A percentile compares a stretch with the other conserved stretches of the same genome.
Conservation (phyloP, 495 filamentous ascomycete species). For the Hypomontagnella monticulosa region DNA sequence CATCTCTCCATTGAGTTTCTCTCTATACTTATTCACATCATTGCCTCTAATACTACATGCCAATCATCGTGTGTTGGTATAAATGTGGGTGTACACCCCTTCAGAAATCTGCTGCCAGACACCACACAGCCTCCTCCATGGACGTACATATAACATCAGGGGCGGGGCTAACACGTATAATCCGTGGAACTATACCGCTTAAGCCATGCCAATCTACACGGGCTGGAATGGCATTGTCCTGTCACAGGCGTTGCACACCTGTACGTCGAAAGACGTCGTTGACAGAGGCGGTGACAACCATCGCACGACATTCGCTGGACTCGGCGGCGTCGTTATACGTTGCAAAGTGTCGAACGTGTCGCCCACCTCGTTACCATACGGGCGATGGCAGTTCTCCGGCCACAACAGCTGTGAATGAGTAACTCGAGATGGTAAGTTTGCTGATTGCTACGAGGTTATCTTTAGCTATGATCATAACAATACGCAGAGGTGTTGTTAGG, state of each 20-base stretch:
- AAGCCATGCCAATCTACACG: background rate
- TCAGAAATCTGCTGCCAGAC: too few relatives aligned
- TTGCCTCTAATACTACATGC: too few relatives aligned
- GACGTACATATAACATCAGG: too few relatives aligned
- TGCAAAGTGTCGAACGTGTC: background rate
- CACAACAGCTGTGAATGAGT: slow-evolving; percentile 3
- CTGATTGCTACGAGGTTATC: background rate
- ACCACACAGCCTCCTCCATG: too few relatives aligned
- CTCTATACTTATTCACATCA: too few relatives aligned
- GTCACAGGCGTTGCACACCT: background rate
- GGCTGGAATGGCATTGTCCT: slow-evolving; percentile 3
- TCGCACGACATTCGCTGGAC: background rate
- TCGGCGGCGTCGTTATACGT: slow-evolving; percentile 3
- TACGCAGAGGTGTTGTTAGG: background rate
- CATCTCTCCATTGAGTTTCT: background rate
- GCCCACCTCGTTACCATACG: background rate
- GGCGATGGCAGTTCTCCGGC: slow-evolving; percentile 11
- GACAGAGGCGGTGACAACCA: background rate
- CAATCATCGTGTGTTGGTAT: too few relatives aligned
- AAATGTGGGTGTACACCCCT: too few relatives aligned
- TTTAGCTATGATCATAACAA: too few relatives aligned
- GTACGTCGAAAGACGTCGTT: background rate
- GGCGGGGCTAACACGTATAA: too few relatives aligned
- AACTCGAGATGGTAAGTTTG: background rate
- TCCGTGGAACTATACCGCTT: background rate